A percentile compares a stretch with the other conserved stretches of the same genome.
phyloP scores from a whole-genome alignment of 768 basidiomycete genomes.

The Cubamyces sp. region DNA sequence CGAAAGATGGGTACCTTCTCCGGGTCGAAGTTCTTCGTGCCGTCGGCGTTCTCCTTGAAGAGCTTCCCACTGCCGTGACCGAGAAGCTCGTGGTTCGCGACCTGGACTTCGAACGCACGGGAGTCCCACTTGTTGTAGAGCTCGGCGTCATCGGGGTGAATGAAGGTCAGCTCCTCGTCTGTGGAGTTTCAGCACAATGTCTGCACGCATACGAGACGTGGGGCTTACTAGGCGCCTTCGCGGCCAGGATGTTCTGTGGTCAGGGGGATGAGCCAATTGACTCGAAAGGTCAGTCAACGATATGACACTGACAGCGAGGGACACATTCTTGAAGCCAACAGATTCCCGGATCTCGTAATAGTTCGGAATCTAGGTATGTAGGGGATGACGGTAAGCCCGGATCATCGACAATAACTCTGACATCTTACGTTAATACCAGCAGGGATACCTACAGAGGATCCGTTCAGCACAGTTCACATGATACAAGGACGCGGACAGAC shows the following conservation, averaged over 20 bases:
- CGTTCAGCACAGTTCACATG: constrained; percentile 8
- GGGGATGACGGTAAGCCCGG: not conserved
- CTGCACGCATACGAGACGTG: no score
- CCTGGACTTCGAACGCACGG: constrained; percentile 82
- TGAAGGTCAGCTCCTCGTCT: constrained; percentile 83
- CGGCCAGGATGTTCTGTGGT: constrained; percentile 76
- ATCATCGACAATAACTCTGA: not conserved
- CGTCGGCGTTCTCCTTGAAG: constrained; percentile 76
- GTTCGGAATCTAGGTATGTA: constrained; percentile 43
- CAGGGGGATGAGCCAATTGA: not conserved
- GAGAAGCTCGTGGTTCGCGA: constrained; percentile 88
- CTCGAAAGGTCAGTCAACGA: not conserved
- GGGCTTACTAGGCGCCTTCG: constrained; percentile 77
- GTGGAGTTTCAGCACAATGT: not conserved
- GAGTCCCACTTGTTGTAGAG: constrained; percentile 81
- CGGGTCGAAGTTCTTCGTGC: constrained; percentile 81
- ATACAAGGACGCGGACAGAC: constrained; percentile 41
- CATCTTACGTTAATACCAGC: constrained; percentile 77
- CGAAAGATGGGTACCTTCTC: constrained; percentile 46
- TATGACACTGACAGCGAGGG: constrained; percentile 63
- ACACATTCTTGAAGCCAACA: constrained; percentile 89
- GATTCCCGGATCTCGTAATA: constrained; percentile 85
- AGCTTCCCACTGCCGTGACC: constrained; percentile 87
- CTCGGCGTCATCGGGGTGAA: constrained; percentile 75
- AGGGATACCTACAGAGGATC: constrained; percentile 62